Percentiles rank a stretch among this genome's conserved stretches.
Conservation (phyloP, 805 yeast genomes). For the Zygoascus bituminiphila region DNA sequence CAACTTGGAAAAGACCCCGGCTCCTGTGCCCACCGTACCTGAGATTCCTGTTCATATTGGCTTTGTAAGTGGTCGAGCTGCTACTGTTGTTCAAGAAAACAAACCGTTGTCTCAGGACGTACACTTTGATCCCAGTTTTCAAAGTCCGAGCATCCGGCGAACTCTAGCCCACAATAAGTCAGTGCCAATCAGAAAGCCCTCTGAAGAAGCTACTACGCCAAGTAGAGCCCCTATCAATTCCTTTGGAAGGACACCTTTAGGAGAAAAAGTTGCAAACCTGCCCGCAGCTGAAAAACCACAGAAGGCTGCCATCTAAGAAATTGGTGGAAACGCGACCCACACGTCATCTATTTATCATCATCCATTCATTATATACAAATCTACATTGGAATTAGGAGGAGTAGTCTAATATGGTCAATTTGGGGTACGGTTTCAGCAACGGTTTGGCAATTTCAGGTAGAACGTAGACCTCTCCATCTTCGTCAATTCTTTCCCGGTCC, state of each 20-base stretch:
- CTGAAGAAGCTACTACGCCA: neutral
- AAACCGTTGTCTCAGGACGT: constrained; percentile 16
- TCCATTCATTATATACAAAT: neutral
- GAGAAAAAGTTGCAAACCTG: neutral
- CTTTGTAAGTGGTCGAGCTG: constrained; percentile 25
- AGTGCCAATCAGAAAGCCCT: constrained; percentile 16
- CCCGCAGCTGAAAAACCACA: neutral
- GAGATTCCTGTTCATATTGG: constrained; percentile 10
- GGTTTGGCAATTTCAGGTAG: constrained; percentile 75
- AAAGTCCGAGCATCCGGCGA: constrained; percentile 22
- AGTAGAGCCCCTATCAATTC: neutral
- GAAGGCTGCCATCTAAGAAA: neutral
- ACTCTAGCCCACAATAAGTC: constrained; percentile 24
- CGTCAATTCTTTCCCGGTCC: constrained; percentile 84
- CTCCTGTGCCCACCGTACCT: neutral
- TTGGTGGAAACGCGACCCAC: too few relatives aligned
- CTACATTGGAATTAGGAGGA: neutral
- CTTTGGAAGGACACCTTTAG: neutral
- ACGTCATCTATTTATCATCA: neutral
- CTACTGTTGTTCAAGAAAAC: constrained; percentile 21
- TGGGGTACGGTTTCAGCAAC: constrained; percentile 44
- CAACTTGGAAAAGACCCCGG: neutral
- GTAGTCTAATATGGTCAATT: constrained; percentile 10
- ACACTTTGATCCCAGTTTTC: constrained; percentile 19
- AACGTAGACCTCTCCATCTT: constrained; percentile 73